These are phyloP conservation scores for Hanseniaspora gamundiae DNA, from an alignment of 1,139 yeast genomes.

Conservation along the genomic window DNA sequence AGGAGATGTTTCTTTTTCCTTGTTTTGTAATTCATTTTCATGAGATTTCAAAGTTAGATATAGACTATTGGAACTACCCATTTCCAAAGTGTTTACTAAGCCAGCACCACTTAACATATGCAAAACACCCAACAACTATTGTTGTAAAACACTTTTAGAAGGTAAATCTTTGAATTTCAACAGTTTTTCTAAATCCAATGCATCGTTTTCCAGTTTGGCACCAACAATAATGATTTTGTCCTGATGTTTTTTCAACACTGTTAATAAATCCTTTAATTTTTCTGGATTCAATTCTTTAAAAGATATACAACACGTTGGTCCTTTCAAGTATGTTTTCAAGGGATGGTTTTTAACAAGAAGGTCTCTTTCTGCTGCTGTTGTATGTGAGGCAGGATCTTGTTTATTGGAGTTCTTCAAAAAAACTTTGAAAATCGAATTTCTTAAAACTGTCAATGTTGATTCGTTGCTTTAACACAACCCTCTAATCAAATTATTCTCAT, in stretches of 20 bases:
- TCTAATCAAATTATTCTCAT: slow-evolving; percentile 55
- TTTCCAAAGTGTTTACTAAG: slow-evolving; percentile 65
- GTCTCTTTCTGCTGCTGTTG: slow-evolving; percentile 41
- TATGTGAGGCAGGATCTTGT: slow-evolving; percentile 64
- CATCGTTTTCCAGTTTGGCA: slow-evolving; percentile 59
- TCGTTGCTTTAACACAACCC: slow-evolving; percentile 50
- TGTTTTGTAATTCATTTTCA: slow-evolving; percentile 15
- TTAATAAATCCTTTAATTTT: slow-evolving; percentile 48
- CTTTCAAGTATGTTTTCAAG: slow-evolving; percentile 1
- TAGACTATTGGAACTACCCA: slow-evolving; percentile 45
- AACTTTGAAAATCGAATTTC: slow-evolving; percentile 59
- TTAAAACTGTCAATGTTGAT: slow-evolving; percentile 52
- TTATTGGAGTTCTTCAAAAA: slow-evolving; percentile 61
- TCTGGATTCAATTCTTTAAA: slow-evolving; percentile 11
- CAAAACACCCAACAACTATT: slow-evolving; percentile 76
- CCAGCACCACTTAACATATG: slow-evolving; percentile 83
- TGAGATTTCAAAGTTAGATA: slow-evolving; percentile 65
- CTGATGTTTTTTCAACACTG: slow-evolving; percentile 45
- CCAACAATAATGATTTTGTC: slow-evolving; percentile 76
- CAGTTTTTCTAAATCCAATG: slow-evolving; percentile 42
- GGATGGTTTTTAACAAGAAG: slow-evolving; percentile 4
- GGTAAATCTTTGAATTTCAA: slow-evolving; percentile 64
- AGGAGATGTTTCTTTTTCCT: background rate
- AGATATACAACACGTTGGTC: slow-evolving; percentile 29
- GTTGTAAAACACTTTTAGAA: slow-evolving; percentile 54